Conservation (phyloP, 192 early-diverging fungal genomes). For the Borealophlyctis nickersoniae region DNA sequence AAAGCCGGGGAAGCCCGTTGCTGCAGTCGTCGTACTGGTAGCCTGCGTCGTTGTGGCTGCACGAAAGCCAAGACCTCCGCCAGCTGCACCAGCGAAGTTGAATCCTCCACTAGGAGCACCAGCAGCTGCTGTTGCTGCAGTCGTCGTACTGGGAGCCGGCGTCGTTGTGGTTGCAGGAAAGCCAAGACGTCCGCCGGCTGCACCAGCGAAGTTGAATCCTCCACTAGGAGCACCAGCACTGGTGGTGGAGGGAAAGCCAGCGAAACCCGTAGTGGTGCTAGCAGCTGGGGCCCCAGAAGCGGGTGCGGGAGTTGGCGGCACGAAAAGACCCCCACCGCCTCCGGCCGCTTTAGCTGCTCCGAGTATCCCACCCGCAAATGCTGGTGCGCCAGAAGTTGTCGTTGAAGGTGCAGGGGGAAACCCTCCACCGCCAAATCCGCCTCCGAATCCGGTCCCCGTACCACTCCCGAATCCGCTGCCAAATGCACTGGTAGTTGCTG, state of each 20-base stretch:
- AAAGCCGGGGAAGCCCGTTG: neutral
- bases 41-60: neutral
- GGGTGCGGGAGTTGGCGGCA: conserved; percentile 22
- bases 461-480: too few relatives aligned
- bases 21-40: neutral
- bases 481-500: conserved; percentile 17
- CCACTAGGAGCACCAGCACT: too few relatives aligned
- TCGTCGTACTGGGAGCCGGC: neutral
- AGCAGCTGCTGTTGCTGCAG: conserved; percentile 3
- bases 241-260: too few relatives aligned
- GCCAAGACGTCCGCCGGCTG: neutral
- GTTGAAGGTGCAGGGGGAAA: too few relatives aligned
- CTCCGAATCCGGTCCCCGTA: conserved; percentile 20
- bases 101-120: too few relatives aligned
- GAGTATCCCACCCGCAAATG: conserved; percentile 10
- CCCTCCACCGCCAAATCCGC: conserved; percentile 26
- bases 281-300: conserved; percentile 9
- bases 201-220: neutral
- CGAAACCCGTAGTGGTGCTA: neutral
- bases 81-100: neutral
- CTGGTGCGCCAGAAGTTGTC: neutral
- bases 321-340: neutral
- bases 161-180: neutral
- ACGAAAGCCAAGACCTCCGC: neutral
- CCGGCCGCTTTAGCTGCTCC: conserved; percentile 15